Base-by-base conservation (phyloP, 768 basidiomycete species). In the Leccinum uliginosum region DNA sequence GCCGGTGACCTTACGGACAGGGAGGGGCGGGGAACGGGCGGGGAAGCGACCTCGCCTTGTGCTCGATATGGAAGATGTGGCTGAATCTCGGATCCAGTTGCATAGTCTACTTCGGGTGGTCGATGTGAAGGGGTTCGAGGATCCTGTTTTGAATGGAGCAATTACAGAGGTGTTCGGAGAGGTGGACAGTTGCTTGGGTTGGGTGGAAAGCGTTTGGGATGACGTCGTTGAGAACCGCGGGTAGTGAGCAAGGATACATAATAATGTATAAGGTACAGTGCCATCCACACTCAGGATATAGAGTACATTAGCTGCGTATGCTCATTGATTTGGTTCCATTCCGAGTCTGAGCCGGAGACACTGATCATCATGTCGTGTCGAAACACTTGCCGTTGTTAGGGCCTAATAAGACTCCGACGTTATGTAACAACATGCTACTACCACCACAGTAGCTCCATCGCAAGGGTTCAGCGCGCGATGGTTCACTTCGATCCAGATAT, bases 81-180 rank as follows among this genome's bases (percentile, higher is more conserved):
- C 62, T 26, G 58, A 59, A 40, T 54, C 23, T 24, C 51, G 52
- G 55, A 21, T 38, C 9, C 29, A 49, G 26, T 21, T 27, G 1
- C 55, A 50, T 21, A 50, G 50, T 51, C 55, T 53, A 14, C 52
- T 55, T 17, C 46, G 29, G 24, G 34, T 54, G 21, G 15, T 71
- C 6, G 62, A 65, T 10, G 74, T 87, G 43, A 85, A 84, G 64
- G 88, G 87, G 1, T 89, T 89, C 62, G 86, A 89, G 56, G 86
- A 86, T 61, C 76, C 76, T 26, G 73, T 84, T 1, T 72, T 91
- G 50, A 72, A 62, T n/a, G 59, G 63, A 12, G 82, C 76, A 0
- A 68, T 80, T 9, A 61, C 64, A 15, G 79, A 81, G 12, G 75
- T 74, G 21, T 67, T 79, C 53, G 60, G 53, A 45, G 78, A 73